These are phyloP conservation scores for Neurospora sp. DNA, from an alignment of 495 filamentous ascomycete genomes.

Conservation along the genomic window DNA sequence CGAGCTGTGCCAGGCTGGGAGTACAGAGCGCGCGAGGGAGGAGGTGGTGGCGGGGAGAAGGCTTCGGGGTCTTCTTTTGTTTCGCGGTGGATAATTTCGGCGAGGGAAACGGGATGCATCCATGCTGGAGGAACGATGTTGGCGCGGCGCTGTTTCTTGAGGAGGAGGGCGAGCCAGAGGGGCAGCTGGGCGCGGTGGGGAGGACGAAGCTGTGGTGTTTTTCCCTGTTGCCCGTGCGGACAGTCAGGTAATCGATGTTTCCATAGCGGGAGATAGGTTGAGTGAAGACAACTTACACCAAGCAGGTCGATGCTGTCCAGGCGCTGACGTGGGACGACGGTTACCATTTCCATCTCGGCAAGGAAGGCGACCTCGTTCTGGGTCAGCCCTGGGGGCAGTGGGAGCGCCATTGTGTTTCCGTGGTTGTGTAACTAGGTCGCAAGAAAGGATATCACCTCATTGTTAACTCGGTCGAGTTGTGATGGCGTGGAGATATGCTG, in stretches of 20 bases:
- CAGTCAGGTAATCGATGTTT: not conserved
- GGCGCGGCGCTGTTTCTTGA: slow-evolving; percentile 89
- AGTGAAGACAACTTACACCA: slow-evolving; percentile 48
- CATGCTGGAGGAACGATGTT: slow-evolving; percentile 88
- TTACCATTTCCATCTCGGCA: slow-evolving; percentile 93
- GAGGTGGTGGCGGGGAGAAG: slow-evolving; percentile 66
- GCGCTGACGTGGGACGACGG: slow-evolving; percentile 81
- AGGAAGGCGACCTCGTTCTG: slow-evolving; percentile 89
- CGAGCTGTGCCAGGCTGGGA: slow-evolving; percentile 20
- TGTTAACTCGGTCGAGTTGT: not conserved
- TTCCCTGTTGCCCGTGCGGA: slow-evolving; percentile 54
- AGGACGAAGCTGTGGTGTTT: slow-evolving; percentile 62
- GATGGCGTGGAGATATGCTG: not conserved
- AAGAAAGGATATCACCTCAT: not conserved
- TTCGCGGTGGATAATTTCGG: slow-evolving; percentile 67
- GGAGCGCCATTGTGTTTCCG: slow-evolving; percentile 59
- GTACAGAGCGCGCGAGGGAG: slow-evolving; percentile 41
- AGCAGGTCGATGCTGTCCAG: slow-evolving; percentile 78
- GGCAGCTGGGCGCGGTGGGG: slow-evolving; percentile 74
- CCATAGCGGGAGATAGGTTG: slow-evolving; percentile 8
- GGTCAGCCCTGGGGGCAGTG: slow-evolving; percentile 70
- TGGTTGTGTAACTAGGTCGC: not conserved
- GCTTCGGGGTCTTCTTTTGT: slow-evolving; percentile 50
- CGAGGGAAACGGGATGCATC: slow-evolving; percentile 65
- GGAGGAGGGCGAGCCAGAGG: slow-evolving; percentile 93